phyloP scores from a whole-genome alignment of 2,329 filamentous ascomycete species.

The Leptographium lundbergii region DNA sequence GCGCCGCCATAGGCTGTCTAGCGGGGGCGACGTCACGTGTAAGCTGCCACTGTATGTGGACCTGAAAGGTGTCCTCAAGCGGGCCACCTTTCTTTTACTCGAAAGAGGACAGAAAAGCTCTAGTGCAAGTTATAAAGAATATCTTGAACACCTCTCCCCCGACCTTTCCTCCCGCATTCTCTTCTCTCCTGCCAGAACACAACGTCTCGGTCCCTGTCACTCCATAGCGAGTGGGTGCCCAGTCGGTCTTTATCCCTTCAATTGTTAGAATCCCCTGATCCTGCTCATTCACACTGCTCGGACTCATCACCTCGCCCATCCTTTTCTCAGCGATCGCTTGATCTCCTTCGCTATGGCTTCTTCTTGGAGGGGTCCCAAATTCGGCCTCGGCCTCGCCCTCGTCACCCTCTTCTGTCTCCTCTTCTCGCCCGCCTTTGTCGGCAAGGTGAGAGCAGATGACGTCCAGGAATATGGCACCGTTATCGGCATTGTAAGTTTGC shows the following conservation, averaged over 20 bases:
- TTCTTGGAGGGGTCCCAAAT: slow-evolving; percentile 10
- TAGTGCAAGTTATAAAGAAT: slow-evolving; percentile 2
- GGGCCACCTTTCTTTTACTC: slow-evolving; percentile 8
- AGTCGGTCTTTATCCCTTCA: background rate
- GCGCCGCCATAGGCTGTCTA: background rate
- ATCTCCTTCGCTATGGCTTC: slow-evolving; percentile 9
- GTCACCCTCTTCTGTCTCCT: slow-evolving; percentile 86
- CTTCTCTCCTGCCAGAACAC: background rate
- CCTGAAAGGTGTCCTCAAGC: slow-evolving; percentile 14
- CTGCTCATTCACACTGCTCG: background rate
- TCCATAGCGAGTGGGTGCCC: background rate
- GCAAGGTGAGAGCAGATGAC: slow-evolving; percentile 61
- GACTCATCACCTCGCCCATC: background rate
- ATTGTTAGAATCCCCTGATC: background rate
- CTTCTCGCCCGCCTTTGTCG: slow-evolving; percentile 76
- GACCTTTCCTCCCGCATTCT: background rate
- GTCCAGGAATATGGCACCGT: slow-evolving; percentile 74
- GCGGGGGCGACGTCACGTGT: background rate
- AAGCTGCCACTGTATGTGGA: background rate
- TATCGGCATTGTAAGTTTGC: slow-evolving; percentile 60
- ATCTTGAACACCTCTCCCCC: background rate
- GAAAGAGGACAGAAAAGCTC: slow-evolving; percentile 10
- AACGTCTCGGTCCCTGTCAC: background rate
- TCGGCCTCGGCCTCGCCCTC: slow-evolving; percentile 64
- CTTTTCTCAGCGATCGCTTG: background rate